Conservation (phyloP, 805 yeast genomes). For the Ogataea neopini region DNA sequence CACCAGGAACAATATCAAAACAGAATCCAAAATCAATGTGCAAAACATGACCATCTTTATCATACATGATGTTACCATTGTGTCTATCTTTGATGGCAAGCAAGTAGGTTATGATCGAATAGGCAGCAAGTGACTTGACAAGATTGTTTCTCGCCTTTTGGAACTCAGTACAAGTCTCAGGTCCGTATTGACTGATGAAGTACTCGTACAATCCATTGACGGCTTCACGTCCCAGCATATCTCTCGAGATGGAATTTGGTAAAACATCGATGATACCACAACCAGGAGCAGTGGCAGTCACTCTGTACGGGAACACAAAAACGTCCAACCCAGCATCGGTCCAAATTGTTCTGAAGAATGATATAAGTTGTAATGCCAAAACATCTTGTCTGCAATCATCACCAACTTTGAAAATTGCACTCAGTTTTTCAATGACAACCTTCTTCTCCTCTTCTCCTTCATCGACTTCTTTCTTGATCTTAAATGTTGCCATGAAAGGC, state of each 20-base stretch:
- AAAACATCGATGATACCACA: slow-evolving; percentile 98
- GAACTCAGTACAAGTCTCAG: slow-evolving; percentile 86
- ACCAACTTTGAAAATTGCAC: slow-evolving; percentile 98
- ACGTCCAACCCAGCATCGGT: slow-evolving; percentile 83
- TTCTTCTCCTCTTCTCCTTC: slow-evolving; percentile 37
- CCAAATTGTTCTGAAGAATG: slow-evolving; percentile 92
- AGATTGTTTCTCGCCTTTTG: slow-evolving; percentile 92
- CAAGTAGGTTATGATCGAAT: slow-evolving; percentile 85
- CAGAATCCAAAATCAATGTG: slow-evolving; percentile 99
- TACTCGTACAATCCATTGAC: slow-evolving; percentile 95
- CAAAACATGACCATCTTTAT: slow-evolving; percentile 88
- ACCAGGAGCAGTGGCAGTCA: slow-evolving; percentile 98
- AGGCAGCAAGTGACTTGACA: slow-evolving; percentile 91
- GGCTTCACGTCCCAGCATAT: slow-evolving; percentile 98
- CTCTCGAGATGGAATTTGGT: slow-evolving; percentile 93
- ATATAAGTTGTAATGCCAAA: slow-evolving; percentile 85
- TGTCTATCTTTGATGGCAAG: slow-evolving; percentile 96
- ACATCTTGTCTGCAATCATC: slow-evolving; percentile 99
- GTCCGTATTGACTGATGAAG: slow-evolving; percentile 88
- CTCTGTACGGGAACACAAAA: slow-evolving; percentile 90
- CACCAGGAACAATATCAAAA: slow-evolving; percentile 98
- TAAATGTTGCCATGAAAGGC: slow-evolving; percentile 96
- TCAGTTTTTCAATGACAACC: slow-evolving; percentile 47
- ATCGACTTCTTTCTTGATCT: slow-evolving; percentile 61
- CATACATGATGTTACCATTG: slow-evolving; percentile 97